These are phyloP conservation scores for Entomophthora muscae DNA, from an alignment of 371 early-diverging fungal species.

Conservation along the genomic window DNA sequence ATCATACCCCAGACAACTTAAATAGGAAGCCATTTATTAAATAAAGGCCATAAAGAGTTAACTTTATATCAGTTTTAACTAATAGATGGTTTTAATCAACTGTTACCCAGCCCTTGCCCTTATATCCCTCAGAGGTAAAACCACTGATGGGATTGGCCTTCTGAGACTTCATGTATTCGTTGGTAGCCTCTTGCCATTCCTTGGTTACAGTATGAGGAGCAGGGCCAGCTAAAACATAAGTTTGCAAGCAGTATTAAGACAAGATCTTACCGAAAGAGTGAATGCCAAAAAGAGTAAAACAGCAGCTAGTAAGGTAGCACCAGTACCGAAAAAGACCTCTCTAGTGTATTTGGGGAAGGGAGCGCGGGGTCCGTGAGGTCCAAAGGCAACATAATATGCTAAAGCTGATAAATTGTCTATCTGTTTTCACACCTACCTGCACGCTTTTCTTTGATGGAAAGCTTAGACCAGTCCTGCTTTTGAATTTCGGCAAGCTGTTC, in stretches of 20 bases:
- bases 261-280: conserved; percentile 42
- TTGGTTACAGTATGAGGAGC: conserved; percentile 56
- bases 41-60: no score
- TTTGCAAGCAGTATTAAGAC: neutral
- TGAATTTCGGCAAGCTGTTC: conserved; percentile 64
- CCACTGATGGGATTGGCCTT: conserved; percentile 84
- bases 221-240: conserved; percentile 14
- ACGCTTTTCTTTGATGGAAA: conserved; percentile 84
- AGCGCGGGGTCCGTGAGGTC: conserved; percentile 80
- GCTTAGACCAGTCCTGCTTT: conserved; percentile 86
- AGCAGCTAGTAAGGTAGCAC: no score
- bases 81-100: no score
- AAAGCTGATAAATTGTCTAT: neutral
- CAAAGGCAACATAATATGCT: conserved; percentile 90
- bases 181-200: conserved; percentile 88
- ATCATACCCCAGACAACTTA: no score
- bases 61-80: no score
- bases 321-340: conserved; percentile 58
- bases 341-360: conserved; percentile 42
- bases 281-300: conserved; percentile 45
- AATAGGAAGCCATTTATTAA: no score
- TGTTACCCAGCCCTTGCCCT: conserved; percentile 51
- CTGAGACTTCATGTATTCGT: conserved; percentile 58
- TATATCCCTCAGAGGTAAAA: conserved; percentile 67
- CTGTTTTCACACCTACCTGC: conserved; percentile 50